A percentile compares a stretch with the other conserved stretches of the same genome.
Evolutionary conservation across 805 yeast genomes (phyloP).

Genomic region (Saccharomycopsis javanensis): DNA sequence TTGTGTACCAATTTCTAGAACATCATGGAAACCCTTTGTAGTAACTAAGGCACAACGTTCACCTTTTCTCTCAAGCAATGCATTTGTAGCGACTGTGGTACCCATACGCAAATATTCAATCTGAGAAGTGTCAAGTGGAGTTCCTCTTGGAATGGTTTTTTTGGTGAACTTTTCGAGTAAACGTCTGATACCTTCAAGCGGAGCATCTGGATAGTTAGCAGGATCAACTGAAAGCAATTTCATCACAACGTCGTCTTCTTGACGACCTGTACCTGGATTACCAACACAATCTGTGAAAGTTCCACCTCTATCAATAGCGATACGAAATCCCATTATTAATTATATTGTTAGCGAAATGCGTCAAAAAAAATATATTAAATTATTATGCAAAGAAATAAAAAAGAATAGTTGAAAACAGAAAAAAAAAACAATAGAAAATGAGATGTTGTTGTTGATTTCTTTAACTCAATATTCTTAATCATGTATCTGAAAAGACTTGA

Average conservation of each 20-base stretch:
- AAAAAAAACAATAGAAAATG: not conserved
- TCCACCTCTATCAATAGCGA: slow-evolving; percentile 54
- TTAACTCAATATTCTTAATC: too few relatives aligned
- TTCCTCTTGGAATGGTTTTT: slow-evolving; percentile 45
- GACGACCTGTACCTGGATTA: slow-evolving; percentile 22
- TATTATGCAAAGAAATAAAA: not conserved
- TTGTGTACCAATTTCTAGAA: slow-evolving; percentile 79
- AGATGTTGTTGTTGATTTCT: too few relatives aligned
- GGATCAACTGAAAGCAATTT: slow-evolving; percentile 87
- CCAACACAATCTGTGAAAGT: slow-evolving; percentile 75
- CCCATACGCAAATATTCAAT: slow-evolving; percentile 79
- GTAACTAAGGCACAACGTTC: slow-evolving; percentile 78
- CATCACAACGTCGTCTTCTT: slow-evolving; percentile 51
- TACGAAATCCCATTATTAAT: not conserved
- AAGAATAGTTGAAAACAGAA: not conserved
- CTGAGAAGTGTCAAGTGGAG: slow-evolving; percentile 48
- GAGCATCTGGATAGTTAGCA: slow-evolving; percentile 79
- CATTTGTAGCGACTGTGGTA: slow-evolving; percentile 94
- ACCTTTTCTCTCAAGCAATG: slow-evolving; percentile 86
- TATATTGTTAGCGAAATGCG: not conserved
- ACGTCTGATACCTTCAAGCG: slow-evolving; percentile 82
- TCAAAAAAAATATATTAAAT: not conserved
- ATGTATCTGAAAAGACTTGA: not conserved
- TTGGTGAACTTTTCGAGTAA: slow-evolving; percentile 54
- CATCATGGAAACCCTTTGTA: slow-evolving; percentile 82